Conservation (phyloP, 352 stramenopile species). For the Phytopythium oedochilum region DNA sequence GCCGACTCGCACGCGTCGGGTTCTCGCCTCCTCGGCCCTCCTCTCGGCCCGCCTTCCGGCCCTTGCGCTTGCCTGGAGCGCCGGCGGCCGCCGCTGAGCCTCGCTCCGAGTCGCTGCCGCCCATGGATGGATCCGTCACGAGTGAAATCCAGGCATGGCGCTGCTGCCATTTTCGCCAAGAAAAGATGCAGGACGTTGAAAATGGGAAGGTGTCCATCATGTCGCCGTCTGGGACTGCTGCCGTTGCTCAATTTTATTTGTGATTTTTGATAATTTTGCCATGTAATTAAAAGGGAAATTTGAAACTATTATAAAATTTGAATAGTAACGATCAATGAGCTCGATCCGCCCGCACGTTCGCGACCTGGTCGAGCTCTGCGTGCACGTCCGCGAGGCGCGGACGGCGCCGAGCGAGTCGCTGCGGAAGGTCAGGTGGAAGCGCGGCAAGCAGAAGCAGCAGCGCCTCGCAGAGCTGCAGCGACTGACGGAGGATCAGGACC, state of each 20-base stretch:
- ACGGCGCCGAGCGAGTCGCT: constrained; percentile 29
- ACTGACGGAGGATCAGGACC: not conserved
- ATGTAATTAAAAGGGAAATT: no score
- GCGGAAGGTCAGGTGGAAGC: constrained; percentile 39
- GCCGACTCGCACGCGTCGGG: not conserved
- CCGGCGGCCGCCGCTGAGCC: no score
- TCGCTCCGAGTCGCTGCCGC: not conserved
- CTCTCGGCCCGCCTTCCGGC: no score
- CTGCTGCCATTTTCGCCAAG: no score
- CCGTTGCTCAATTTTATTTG: no score
- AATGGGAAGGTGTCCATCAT: no score
- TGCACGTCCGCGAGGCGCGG: constrained; percentile 25
- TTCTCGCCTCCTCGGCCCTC: not conserved
- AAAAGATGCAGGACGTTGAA: no score
- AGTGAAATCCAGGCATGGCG: not conserved
- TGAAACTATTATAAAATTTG: no score
- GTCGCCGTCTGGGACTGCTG: no score
- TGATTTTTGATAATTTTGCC: no score
- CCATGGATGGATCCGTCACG: not conserved
- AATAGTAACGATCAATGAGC: not conserved
- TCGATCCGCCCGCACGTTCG: constrained; percentile 10
- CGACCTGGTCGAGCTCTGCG: constrained; percentile 36
- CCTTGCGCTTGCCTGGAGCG: no score
- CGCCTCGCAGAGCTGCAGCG: constrained; percentile 13
- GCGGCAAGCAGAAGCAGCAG: constrained; percentile 20